Percentiles rank a stretch among this genome's conserved stretches.
Conservation (phyloP, 352 stramenopile genomes). For the Phytophthora melonis region DNA sequence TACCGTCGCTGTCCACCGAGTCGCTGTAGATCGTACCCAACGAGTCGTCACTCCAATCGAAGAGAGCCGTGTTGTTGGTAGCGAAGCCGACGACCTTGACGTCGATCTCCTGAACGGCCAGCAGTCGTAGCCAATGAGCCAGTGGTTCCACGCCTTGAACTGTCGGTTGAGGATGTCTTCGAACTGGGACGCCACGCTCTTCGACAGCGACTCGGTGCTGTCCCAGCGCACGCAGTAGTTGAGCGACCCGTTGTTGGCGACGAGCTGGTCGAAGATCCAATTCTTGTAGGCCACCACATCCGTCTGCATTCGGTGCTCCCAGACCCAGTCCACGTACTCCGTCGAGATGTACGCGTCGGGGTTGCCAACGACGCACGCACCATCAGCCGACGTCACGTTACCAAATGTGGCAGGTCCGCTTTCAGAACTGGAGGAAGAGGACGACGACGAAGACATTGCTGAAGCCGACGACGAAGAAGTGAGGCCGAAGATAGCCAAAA, state of each 20-base stretch:
- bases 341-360: constrained; percentile 27
- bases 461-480: no score
- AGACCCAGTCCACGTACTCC: neutral
- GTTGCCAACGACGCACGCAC: constrained; percentile 22
- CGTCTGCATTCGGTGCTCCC: no score
- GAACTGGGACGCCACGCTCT: constrained; percentile 44
- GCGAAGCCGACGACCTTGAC: neutral
- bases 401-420: no score
- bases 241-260: constrained; percentile 44
- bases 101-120: constrained; percentile 7
- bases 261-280: constrained; percentile 48
- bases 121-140: constrained; percentile 31
- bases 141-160: constrained; percentile 43
- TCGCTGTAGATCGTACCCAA: constrained; percentile 1
- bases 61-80: neutral
- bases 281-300: constrained; percentile 9
- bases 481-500: no score
- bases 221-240: constrained; percentile 27
- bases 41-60: neutral
- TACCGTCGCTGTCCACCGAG: constrained; percentile 23
- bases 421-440: no score
- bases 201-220: constrained; percentile 2
- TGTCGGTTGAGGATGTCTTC: neutral
- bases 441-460: no score
- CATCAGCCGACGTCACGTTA: no score